Conservation (phyloP, 192 early-diverging fungal genomes). For the Podochytrium sp. region DNA sequence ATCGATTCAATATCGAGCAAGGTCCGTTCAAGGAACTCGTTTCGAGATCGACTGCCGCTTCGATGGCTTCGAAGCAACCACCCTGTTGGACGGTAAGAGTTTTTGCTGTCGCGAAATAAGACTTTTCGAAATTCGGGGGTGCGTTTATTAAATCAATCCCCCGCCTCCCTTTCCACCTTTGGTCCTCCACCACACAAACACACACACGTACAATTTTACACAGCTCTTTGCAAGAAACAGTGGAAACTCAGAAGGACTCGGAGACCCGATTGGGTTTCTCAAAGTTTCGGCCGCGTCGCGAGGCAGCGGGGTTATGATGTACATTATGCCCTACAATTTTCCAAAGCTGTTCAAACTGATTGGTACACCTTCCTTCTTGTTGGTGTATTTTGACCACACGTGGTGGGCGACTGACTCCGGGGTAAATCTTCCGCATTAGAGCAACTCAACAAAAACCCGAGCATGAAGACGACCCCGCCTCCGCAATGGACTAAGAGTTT, state of each 20-base stretch:
- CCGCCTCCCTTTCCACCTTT: background rate
- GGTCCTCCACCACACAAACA: background rate
- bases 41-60: slow-evolving; percentile 40
- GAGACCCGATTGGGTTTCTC: slow-evolving; percentile 76
- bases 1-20: slow-evolving; percentile 74
- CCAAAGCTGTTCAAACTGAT: slow-evolving; percentile 69
- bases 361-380: background rate
- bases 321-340: slow-evolving; percentile 80
- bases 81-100: slow-evolving; percentile 58
- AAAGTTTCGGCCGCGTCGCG: slow-evolving; percentile 57
- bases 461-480: slow-evolving; percentile 48
- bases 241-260: slow-evolving; percentile 60
- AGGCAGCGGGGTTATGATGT: slow-evolving; percentile 71
- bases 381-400: slow-evolving; percentile 41
- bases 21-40: slow-evolving; percentile 66
- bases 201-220: background rate
- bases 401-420: slow-evolving; percentile 35
- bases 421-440: no score
- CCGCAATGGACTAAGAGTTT: slow-evolving; percentile 60
- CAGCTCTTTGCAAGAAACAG: slow-evolving; percentile 60
- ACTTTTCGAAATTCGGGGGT: background rate
- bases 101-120: background rate
- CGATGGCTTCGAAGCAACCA: background rate
- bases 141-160: background rate
- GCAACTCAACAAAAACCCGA: slow-evolving; percentile 15